Evolutionary conservation across 2,329 filamentous ascomycete genomes (phyloP).

Genomic region (Ascochyta lentis): DNA sequence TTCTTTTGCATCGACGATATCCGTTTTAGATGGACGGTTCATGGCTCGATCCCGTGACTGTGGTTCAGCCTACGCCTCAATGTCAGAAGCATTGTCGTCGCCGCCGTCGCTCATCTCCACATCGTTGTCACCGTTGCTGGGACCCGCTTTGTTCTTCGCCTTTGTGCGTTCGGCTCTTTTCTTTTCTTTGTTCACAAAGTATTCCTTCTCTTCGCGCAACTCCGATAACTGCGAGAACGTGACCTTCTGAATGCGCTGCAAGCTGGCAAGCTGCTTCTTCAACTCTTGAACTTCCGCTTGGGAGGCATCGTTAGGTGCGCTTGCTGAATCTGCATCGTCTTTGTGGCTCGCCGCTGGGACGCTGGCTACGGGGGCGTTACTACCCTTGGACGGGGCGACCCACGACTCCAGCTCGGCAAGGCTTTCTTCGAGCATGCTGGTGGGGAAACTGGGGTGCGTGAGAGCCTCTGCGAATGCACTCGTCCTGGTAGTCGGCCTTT

Average conservation of each 20-base stretch:
- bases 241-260: conserved; percentile 55
- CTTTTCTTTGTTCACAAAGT: conserved; percentile 42
- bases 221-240: conserved; percentile 55
- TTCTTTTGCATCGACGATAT: conserved; percentile 13
- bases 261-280: conserved; percentile 50
- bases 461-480: conserved; percentile 51
- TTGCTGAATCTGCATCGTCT: conserved; percentile 3
- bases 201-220: conserved; percentile 51
- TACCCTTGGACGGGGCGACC: conserved; percentile 27
- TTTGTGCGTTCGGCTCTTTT: conserved; percentile 34
- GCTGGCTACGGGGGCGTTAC: conserved; percentile 36
- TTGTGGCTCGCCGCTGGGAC: conserved; percentile 36
- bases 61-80: conserved; percentile 7
- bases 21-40: not conserved
- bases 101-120: conserved; percentile 40
- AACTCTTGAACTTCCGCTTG: conserved; percentile 45
- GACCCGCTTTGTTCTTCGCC: conserved; percentile 26
- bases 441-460: conserved; percentile 52
- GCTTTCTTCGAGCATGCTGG: conserved; percentile 48
- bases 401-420: conserved; percentile 45
- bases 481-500: conserved; percentile 22
- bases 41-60: not conserved
- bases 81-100: conserved; percentile 8
- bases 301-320: conserved; percentile 11
- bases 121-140: conserved; percentile 33